phyloP scores from a whole-genome alignment of 106 monocot species.

The Posidonia australis region DNA sequence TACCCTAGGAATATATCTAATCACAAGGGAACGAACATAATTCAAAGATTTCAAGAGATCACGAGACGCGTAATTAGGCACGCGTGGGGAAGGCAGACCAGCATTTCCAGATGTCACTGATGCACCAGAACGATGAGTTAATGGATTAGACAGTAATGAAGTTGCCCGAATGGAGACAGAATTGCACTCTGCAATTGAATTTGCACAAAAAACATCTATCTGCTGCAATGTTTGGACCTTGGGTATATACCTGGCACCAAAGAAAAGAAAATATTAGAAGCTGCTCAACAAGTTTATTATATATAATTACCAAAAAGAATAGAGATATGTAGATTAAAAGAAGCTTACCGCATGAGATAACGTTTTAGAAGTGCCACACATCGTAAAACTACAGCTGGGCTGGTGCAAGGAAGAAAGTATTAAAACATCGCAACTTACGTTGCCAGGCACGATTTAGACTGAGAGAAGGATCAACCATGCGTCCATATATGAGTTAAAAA shows the following conservation, averaged over 20 bases:
- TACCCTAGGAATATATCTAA: conserved; percentile 71
- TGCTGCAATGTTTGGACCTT: conserved; percentile 66
- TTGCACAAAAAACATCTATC: conserved; percentile 79
- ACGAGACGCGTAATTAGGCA: conserved; percentile 55
- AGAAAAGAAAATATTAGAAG: neutral
- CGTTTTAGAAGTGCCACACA: conserved; percentile 77
- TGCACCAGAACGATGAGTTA: conserved; percentile 22
- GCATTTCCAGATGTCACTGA: conserved; percentile 24
- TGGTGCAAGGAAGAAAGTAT: conserved; percentile 14
- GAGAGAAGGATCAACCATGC: neutral
- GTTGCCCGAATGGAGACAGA: conserved; percentile 28
- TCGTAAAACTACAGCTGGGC: conserved; percentile 86
- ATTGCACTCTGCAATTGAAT: conserved; percentile 59
- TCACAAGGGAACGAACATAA: conserved; percentile 86
- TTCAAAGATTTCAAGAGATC: conserved; percentile 82
- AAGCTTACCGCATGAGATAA: conserved; percentile 79
- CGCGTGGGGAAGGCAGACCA: conserved; percentile 12
- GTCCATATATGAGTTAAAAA: neutral
- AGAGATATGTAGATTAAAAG: neutral
- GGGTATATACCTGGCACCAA: conserved; percentile 63
- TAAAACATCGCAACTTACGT: neutral
- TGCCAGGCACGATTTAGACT: too few species aligned
- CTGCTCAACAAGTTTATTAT: neutral
- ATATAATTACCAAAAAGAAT: neutral
- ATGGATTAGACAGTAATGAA: conserved; percentile 31